These are phyloP conservation scores for Colletotrichum sublineola DNA, from an alignment of 2,329 filamentous ascomycete species.

Conservation along the genomic window DNA sequence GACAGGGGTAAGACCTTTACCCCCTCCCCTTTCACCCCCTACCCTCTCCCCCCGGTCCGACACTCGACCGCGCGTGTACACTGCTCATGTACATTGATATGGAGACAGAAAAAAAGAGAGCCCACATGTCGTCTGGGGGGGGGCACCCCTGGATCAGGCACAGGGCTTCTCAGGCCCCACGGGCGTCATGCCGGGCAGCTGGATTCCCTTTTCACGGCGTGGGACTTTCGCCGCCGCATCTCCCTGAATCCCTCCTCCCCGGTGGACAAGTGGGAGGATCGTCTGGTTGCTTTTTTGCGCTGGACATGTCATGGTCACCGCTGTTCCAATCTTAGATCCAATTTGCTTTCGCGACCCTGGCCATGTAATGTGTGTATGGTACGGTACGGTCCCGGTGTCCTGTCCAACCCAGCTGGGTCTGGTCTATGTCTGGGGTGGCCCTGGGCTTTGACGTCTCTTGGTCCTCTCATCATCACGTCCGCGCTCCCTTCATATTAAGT, in stretches of 20 bases:
- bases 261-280: slow-evolving; percentile 43
- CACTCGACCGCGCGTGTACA: slow-evolving; percentile 5
- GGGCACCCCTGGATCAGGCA: slow-evolving; percentile 41
- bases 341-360: slow-evolving; percentile 42
- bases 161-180: slow-evolving; percentile 42
- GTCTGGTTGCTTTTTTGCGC: slow-evolving; percentile 44
- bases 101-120: slow-evolving; percentile 23
- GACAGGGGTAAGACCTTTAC: slow-evolving; percentile 21
- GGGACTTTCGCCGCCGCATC: slow-evolving; percentile 42
- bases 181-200: slow-evolving; percentile 43
- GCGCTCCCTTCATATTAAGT: slow-evolving; percentile 43
- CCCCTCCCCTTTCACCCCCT: neutral
- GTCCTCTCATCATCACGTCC: slow-evolving; percentile 43
- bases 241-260: slow-evolving; percentile 42
- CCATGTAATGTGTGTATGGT: slow-evolving; percentile 11
- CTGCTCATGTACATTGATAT: slow-evolving; percentile 24
- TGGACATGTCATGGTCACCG: slow-evolving; percentile 44
- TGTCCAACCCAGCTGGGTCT: slow-evolving; percentile 44
- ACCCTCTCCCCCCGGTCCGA: neutral
- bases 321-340: slow-evolving; percentile 45
- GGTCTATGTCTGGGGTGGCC: slow-evolving; percentile 42
- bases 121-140: slow-evolving; percentile 32
- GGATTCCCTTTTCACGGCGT: slow-evolving; percentile 40
- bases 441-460: slow-evolving; percentile 43
- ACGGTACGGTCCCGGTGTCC: slow-evolving; percentile 41